phyloP scores from a whole-genome alignment of 495 filamentous ascomycete genomes.

The Bryoglossum gracile region DNA sequence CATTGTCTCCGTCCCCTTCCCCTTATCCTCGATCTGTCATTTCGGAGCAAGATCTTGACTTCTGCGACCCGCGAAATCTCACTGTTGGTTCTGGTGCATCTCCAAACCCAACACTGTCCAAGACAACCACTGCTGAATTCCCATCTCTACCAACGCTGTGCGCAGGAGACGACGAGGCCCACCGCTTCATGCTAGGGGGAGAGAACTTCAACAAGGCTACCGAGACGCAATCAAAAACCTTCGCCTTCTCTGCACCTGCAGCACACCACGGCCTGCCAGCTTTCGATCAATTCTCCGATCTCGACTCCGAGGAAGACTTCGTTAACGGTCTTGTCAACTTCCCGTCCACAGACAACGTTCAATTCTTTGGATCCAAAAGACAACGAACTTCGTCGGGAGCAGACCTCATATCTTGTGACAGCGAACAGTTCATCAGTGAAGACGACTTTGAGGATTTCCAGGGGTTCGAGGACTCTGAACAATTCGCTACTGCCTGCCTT shows the following conservation, averaged over 20 bases:
- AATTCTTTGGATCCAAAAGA: conserved; percentile 67
- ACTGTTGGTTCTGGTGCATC: conserved; percentile 61
- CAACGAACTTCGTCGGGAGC: conserved; percentile 60
- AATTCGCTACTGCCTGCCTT: conserved; percentile 45
- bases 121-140: conserved; percentile 44
- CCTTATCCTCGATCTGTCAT: conserved; percentile 66
- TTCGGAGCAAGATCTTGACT: conserved; percentile 66
- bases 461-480: conserved; percentile 46
- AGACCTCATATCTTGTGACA: conserved; percentile 45
- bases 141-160: conserved; percentile 61
- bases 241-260: conserved; percentile 46
- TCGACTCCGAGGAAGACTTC: conserved; percentile 90
- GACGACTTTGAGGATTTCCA: conserved; percentile 68
- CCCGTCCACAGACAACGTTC: conserved; percentile 49
- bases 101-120: conserved; percentile 40
- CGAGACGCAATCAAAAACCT: conserved; percentile 42
- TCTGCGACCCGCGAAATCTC: conserved; percentile 90
- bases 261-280: conserved; percentile 57
- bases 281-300: conserved; percentile 82
- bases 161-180: conserved; percentile 69
- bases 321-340: conserved; percentile 70
- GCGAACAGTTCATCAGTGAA: conserved; percentile 69
- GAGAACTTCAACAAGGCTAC: conserved; percentile 42
- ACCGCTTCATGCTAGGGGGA: conserved; percentile 62
- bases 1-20: conserved; percentile 74